These are phyloP conservation scores for Starmerella vitae DNA, from an alignment of 805 yeast species.

Conservation along the genomic window DNA sequence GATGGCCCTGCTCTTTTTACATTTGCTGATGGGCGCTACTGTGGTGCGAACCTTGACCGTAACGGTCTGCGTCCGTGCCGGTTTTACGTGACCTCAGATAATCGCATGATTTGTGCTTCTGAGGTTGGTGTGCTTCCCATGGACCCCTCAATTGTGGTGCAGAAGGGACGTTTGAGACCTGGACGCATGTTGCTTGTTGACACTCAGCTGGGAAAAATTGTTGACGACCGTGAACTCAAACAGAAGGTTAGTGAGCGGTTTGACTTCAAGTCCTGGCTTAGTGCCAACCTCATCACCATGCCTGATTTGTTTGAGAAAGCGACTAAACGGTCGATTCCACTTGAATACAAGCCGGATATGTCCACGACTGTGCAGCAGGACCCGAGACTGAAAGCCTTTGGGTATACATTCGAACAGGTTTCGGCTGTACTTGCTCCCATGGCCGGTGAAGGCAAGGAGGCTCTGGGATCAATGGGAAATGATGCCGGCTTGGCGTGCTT, in stretches of 20 bases:
- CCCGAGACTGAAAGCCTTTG: slow-evolving; percentile 72
- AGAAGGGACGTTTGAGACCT: slow-evolving; percentile 89
- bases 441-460: slow-evolving; percentile 87
- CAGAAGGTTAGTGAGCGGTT: slow-evolving; percentile 60
- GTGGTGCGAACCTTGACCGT: slow-evolving; percentile 96
- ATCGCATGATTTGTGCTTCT: slow-evolving; percentile 92
- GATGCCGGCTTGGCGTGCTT: slow-evolving; percentile 92
- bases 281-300: slow-evolving; percentile 73
- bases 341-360: slow-evolving; percentile 18
- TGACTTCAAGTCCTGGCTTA: slow-evolving; percentile 89
- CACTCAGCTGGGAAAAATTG: slow-evolving; percentile 82
- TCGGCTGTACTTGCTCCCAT: slow-evolving; percentile 75
- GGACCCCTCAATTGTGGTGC: slow-evolving; percentile 64
- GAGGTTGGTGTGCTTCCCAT: slow-evolving; percentile 95
- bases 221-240: slow-evolving; percentile 85
- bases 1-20: slow-evolving; percentile 97
- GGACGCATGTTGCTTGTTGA: slow-evolving; percentile 94
- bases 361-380: slow-evolving; percentile 52
- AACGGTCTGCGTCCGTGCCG: slow-evolving; percentile 98
- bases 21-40: slow-evolving; percentile 92
- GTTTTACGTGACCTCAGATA: slow-evolving; percentile 87
- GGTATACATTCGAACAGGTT: slow-evolving; percentile 89
- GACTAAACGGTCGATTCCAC: slow-evolving; percentile 28
- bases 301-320: slow-evolving; percentile 58
- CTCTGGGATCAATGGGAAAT: slow-evolving; percentile 97